These are phyloP conservation scores for Alisma plantagoaquatica DNA, from an alignment of 106 monocot genomes.

Conservation along the genomic window DNA sequence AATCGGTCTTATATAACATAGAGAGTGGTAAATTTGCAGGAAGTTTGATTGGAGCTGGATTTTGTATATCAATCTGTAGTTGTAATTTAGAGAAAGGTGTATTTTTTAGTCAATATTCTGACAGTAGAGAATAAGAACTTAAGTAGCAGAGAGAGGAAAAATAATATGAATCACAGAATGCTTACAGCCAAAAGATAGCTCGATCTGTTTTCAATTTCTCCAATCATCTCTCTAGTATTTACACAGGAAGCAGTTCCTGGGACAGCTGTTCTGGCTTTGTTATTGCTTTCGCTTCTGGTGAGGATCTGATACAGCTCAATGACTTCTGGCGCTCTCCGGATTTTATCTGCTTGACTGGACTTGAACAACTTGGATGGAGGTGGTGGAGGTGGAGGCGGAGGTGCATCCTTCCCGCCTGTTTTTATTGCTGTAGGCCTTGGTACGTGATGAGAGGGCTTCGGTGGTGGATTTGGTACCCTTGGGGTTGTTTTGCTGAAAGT, in stretches of 20 bases:
- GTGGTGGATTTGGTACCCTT: conserved; percentile 44
- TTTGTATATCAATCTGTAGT: background rate
- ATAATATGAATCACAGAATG: background rate
- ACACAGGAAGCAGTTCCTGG: conserved; percentile 10
- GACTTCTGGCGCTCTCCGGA: conserved; percentile 44
- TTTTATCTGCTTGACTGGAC: conserved; percentile 6
- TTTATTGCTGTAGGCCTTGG: conserved; percentile 1
- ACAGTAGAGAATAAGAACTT: background rate
- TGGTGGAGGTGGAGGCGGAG: conserved; percentile 28
- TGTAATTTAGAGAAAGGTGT: background rate
- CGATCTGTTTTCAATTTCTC: conserved; percentile 63
- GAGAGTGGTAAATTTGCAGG: too few species aligned
- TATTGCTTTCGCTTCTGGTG: conserved; percentile 32
- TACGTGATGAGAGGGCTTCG: conserved; percentile 6
- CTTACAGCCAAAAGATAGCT: conserved; percentile 59
- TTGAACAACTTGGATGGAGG: conserved; percentile 15
- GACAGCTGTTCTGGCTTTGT: conserved; percentile 18
- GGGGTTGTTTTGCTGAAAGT: conserved; percentile 7
- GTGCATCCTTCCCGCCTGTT: conserved; percentile 11
- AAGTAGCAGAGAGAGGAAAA: background rate
- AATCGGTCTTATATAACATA: background rate
- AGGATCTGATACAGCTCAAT: conserved; percentile 39
- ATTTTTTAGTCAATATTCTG: background rate
- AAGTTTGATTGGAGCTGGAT: too few species aligned
- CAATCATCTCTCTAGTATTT: conserved; percentile 54